Base-by-base conservation (phyloP, 176 grass and related monocot species). In the Stipa capillata region DNA sequence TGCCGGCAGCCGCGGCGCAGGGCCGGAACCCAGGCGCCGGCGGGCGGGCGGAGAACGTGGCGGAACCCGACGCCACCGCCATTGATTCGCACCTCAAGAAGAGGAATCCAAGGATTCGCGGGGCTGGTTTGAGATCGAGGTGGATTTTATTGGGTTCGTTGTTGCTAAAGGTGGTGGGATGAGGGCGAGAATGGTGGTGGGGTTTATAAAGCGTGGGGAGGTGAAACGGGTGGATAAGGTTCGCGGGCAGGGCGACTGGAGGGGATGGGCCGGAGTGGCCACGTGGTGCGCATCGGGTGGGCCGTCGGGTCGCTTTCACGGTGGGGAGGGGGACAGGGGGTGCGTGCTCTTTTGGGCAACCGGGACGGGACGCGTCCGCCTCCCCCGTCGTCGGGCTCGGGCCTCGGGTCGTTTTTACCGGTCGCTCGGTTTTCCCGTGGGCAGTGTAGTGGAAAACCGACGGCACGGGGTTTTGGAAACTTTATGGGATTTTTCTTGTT, bases 201-300 rank as follows among this genome's bases (percentile, higher is more conserved):
- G 47, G 58, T 0, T 48, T 85, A 32, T 50, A 81, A 85, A 85
- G 57, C 35, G 15, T 1, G 13, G 17, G 17, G 29, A 4, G 37
- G 17, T 54, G 31, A 32, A 84, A 81, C 53, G 60, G 70, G 76
- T 78, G 86, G 92, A 91, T 94, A 91, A 91, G 88, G 39, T 28
- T 40, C 6, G 25, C 4, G 24, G 65, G 40, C 39, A 5, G 14
- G n/a, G 18, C 49, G 29, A 53, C 33, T 50, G 11, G 37, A 5
- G 8, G 29, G 12, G 39, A 6, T 11, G 18, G 18, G 14, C 49
- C 4, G 48, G 48, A 0, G 14, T 6, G 14, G 29, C 52, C 70
- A 83, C 85, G 82, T 85, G 91, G 57, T 66, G 37, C 14, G 59
- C 77, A 85, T 56, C 84, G 56, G 54, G 32, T 81, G 88, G 47